Base-by-base conservation (phyloP, 2,329 filamentous ascomycete species). In the Ampelomyces quisqualis region DNA sequence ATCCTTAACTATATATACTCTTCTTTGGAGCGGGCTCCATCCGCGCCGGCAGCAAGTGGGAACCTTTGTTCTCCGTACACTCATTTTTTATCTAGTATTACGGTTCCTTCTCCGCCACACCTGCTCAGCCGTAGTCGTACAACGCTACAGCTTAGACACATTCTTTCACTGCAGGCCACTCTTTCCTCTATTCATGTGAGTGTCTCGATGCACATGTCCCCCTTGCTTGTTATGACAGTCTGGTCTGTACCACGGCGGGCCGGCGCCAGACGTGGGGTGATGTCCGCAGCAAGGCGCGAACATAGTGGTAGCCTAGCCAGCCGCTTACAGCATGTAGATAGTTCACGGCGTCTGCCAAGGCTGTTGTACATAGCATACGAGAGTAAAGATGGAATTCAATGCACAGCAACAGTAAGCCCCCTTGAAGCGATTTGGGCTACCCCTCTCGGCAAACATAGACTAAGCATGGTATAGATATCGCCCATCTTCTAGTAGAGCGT, bases 351-450 rank as follows among this genome's bases (percentile, higher is more conserved):
- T 39, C 38, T 33, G 44, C 45, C 42, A 53, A 49, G 55, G 48
- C 46, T 44, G 53, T 47, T 56, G 47, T 54, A 52, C 47, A 49
- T 53, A 57, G 48, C 57, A 37, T 43, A 52, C 50, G 49, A 57
- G 45, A 40, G 49, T 58, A 57, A 66, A 64, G 51, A 70, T 70
- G 68, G 68, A 70, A 63, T 70, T 67, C 61, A 69, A 70, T 68
- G 62, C 67, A 50, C 44, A 62, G 51, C 63, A 65, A 34, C 68
- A 70, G 68, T 70, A 62, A 60, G 68, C 45, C 37, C 31, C 32
- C 26, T 29, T 31, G 32, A 8, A 17, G 34, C 22, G 15, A 38
- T 47, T 43, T 41, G 43, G 38, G 14, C 28, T 21, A 20, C 21
- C 11, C 23, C 29, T 26, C 14, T 5, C 33, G 15, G 29, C 14